Base-by-base conservation (phyloP, 169 alveolate species). In the Plasmodium reichenowi region DNA sequence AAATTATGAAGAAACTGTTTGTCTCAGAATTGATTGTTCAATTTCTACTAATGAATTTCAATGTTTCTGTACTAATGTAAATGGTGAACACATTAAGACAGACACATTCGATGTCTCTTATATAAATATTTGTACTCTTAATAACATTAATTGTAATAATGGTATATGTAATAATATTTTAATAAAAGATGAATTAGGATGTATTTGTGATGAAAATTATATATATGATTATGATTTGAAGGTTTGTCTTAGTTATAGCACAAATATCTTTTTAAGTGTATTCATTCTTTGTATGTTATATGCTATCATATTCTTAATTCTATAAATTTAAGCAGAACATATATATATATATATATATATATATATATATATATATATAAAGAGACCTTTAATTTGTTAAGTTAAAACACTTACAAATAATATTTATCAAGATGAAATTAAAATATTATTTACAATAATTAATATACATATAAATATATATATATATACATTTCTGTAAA, bases 21-120 rank as follows among this genome's bases (percentile, higher is more conserved):
- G 89, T 48, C 66, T 78, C 17, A 78, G 89, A 66, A 12, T 78
- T 32, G 89, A 78, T 50, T 78, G 89, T 59, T 78, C 67, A 45
- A 71, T 48, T 58, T 26, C 64, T 20, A 20, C 71, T 13, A 22
- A 78, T n/a, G 56, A 67, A 50, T 29, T 76, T 22, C 62, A 66
- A 78, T 78, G 89, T 17, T 5, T 29, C 24, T 78, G 89, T 66
- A 24, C 64, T 64, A 71, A 78, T 78, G 24, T 48, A 48, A 66
- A 78, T 12, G 78, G 89, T 45, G 52, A 78, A 50, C 64, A 78
- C 48, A 78, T 78, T 22, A 54, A 20, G 15, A 26, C 64, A 17
- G 54, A 32, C 52, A 78, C 48, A 13, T 78, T 78, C n/a, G 89
- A 78, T 47, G 78, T 78, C 67, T 78, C 89, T 7, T 32, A 78